These are phyloP conservation scores for Starmerella stellata DNA, from an alignment of 805 yeast species.

Conservation along the genomic window DNA sequence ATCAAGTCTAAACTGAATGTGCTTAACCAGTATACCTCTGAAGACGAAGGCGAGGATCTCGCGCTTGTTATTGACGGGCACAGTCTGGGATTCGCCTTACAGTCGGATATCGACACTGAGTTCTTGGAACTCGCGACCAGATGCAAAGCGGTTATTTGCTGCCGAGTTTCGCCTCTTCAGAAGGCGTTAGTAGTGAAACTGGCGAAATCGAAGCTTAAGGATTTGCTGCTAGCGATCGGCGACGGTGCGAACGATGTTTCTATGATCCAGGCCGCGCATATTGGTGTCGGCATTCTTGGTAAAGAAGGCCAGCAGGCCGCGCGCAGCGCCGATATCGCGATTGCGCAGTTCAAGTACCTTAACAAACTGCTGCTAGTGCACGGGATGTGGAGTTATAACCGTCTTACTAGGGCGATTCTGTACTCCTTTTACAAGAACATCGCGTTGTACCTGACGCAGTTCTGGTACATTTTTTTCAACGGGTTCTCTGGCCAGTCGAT, in stretches of 20 bases:
- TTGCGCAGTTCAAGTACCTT: constrained; percentile 84
- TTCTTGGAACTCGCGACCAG: constrained; percentile 62
- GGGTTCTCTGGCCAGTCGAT: constrained; percentile 91
- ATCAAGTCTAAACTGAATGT: constrained; percentile 60
- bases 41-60: constrained; percentile 33
- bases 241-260: constrained; percentile 99
- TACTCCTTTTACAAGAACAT: constrained; percentile 93
- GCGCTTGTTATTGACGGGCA: constrained; percentile 91
- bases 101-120: constrained; percentile 56
- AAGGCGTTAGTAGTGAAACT: constrained; percentile 90
- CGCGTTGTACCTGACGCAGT: constrained; percentile 91
- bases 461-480: constrained; percentile 89
- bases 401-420: constrained; percentile 78
- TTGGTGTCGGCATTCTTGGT: constrained; percentile 97
- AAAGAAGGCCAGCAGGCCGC: constrained; percentile 99
- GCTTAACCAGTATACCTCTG: constrained; percentile 23
- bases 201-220: constrained; percentile 63
- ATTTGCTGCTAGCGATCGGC: constrained; percentile 74
- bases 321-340: constrained; percentile 89
- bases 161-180: constrained; percentile 94
- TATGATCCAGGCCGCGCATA: constrained; percentile 98
- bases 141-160: constrained; percentile 92
- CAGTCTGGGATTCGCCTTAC: constrained; percentile 72
- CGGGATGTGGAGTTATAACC: constrained; percentile 94
- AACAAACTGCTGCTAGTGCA: constrained; percentile 74